Evolutionary conservation across 257 asterid genomes (phyloP).

Genomic region (Fraxinus cuspidata): DNA sequence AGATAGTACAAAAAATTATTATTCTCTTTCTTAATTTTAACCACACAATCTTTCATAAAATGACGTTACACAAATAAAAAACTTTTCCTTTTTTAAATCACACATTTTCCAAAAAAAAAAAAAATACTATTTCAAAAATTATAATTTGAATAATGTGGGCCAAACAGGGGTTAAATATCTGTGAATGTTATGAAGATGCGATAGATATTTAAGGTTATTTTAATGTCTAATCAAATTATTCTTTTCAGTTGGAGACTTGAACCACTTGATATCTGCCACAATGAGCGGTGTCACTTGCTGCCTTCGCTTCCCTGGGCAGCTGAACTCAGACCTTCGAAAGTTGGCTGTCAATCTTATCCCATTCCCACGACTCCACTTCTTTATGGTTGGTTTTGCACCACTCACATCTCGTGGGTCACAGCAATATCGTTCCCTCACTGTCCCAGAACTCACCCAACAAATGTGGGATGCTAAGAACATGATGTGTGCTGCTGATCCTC

Average conservation of each 20-base stretch:
- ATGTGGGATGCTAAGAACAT: slow-evolving; percentile 28
- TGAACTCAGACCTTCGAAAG: slow-evolving; percentile 32
- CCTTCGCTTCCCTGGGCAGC: slow-evolving; percentile 35
- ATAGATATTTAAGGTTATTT: too few species aligned
- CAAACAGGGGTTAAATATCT: too few species aligned
- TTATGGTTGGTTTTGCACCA: slow-evolving; percentile 24
- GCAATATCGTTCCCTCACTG: slow-evolving; percentile 33
- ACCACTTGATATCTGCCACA: slow-evolving; percentile 33
- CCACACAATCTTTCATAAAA: too few species aligned
- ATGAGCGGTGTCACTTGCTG: slow-evolving; percentile 39
- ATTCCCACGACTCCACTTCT: slow-evolving; percentile 27
- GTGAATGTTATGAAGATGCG: not conserved
- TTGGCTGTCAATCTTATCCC: slow-evolving; percentile 33
- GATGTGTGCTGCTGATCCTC: not conserved
- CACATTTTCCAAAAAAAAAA: too few species aligned
- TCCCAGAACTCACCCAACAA: slow-evolving; percentile 33
- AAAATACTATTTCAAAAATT: too few species aligned
- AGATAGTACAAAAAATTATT: too few species aligned
- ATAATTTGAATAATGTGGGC: too few species aligned
- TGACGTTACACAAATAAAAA: too few species aligned
- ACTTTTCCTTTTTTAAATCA: too few species aligned
- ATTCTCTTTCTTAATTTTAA: too few species aligned
- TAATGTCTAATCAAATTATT: not conserved
- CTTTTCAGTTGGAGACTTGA: slow-evolving; percentile 29
- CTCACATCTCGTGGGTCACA: slow-evolving; percentile 33